Conservation (phyloP, 305 asterid species). For the Petunia hybrid region DNA sequence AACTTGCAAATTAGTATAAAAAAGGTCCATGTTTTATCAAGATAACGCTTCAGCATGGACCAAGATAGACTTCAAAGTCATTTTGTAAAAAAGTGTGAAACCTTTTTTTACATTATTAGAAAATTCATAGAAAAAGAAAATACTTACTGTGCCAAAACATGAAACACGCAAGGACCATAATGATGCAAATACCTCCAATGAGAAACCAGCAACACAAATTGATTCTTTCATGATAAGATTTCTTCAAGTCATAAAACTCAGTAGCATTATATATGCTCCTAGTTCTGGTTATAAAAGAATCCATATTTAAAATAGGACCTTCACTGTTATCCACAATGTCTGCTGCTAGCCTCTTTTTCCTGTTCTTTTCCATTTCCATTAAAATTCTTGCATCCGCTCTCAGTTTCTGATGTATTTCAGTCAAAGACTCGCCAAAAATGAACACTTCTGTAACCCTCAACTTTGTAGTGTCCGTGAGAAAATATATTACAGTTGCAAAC, state of each 20-base stretch:
- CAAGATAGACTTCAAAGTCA: no score
- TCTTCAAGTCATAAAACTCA: constrained; percentile 11
- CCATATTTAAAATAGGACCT: not conserved
- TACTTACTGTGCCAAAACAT: constrained; percentile 10
- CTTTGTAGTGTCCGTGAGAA: not conserved
- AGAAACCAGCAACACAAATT: not conserved
- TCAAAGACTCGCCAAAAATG: not conserved
- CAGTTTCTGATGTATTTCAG: not conserved
- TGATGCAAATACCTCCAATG: constrained; percentile 1
- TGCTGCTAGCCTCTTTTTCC: not conserved
- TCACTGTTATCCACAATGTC: constrained; percentile 19
- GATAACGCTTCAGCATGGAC: no score
- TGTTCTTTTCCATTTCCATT: constrained; percentile 9
- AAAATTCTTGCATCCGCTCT: constrained; percentile 4
- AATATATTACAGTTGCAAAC: not conserved
- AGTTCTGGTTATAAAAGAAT: constrained; percentile 25
- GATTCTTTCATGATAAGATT: not conserved
- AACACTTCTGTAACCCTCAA: not conserved
- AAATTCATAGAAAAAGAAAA: constrained; percentile 8
- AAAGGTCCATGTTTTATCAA: no score
- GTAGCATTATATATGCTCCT: not conserved
- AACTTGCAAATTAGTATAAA: no score
- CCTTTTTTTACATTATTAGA: not conserved
- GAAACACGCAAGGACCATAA: not conserved
- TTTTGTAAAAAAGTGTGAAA: not conserved